Base-by-base conservation (phyloP, 345 rosid genomes). In the Gossypium thurberi region DNA sequence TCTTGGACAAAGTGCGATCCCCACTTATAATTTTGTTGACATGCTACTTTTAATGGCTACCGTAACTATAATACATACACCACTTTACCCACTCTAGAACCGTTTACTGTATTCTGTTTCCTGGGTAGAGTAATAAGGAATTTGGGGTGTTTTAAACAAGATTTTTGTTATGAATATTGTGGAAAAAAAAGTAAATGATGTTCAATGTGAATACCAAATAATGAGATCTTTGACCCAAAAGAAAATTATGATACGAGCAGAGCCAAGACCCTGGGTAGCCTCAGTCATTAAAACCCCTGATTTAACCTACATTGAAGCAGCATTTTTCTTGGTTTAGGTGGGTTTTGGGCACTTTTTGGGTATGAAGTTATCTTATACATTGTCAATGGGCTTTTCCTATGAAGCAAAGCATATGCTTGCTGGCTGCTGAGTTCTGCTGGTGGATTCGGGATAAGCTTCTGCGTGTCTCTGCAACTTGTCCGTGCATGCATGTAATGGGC, bases 1-100 rank as follows among this genome's bases (percentile, higher is more conserved):
- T 83, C 85, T 83, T 78, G 90, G 89, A 81, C 84, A 75, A 70
- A 85, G 91, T 87, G 94, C 84, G 84, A 78, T 71, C 80, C 80
- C 85, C n/a, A 79, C 85, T 78, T 61, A 62, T 25, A 67, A 61
- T 67, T 43, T 56, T 70, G 55, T 40, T 44, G 28, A 43, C 20
- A 44, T 43, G 13, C 1, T 6, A 46, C 70, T 3, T 10, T 28
- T 72, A 46, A 42, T 60, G 70, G 81, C 81, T 69, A 83, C 64
- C 69, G 71, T 85, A 51, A 51, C n/a, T 51, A 73, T 20, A 55
- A 18, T 55, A n/a, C 10, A 18, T 53, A 8, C 23, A 47, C 70
- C 70, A 77, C 40, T 78, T 78, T 77, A 15, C 55, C 55, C 55
- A 50, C 6, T 50, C 56, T 52, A 7, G 2, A 18, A 53, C 58